phyloP scores from a whole-genome alignment of 1,284 basidiomycete species.

The Gymnopus androsaceus region DNA sequence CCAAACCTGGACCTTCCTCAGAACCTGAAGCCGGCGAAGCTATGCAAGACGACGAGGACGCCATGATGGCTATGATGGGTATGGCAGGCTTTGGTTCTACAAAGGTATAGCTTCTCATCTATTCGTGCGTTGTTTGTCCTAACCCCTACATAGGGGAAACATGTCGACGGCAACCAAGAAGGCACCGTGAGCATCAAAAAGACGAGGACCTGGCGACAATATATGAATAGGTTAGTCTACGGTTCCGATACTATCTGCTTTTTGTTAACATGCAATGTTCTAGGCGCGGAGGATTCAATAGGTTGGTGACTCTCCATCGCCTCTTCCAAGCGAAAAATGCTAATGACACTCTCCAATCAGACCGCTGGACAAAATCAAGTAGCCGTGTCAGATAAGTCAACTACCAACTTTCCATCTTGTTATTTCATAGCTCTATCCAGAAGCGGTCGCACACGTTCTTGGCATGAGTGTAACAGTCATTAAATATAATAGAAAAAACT shows the following conservation, averaged over 20 bases:
- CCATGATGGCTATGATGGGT: conserved; percentile 92
- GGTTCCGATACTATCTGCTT: conserved; percentile 10
- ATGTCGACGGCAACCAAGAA: conserved; percentile 80
- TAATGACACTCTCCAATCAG: conserved; percentile 35
- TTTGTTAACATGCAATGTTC: conserved; percentile 12
- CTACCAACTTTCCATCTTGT: neutral
- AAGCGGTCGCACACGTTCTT: neutral
- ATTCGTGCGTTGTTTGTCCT: conserved; percentile 3
- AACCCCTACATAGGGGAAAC: conserved; percentile 63
- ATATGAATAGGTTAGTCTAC: conserved; percentile 80
- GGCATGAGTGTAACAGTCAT: too few species aligned
- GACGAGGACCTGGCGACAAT: conserved; percentile 92
- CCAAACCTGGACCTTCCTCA: conserved; percentile 28
- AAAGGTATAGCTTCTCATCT: conserved; percentile 64
- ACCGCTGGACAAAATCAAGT: conserved; percentile 60
- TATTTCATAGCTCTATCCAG: conserved; percentile 1
- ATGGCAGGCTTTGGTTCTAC: conserved; percentile 87
- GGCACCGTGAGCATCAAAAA: conserved; percentile 81
- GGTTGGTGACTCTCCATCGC: conserved; percentile 42
- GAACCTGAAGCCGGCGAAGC: conserved; percentile 67
- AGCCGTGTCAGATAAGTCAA: conserved; percentile 21
- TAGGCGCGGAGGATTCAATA: conserved; percentile 92
- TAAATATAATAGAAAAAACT: neutral
- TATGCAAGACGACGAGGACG: conserved; percentile 71
- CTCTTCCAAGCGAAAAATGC: neutral